Evolutionary conservation across 768 basidiomycete species (phyloP).

Genomic region (Pleurotus ostreatus): DNA sequence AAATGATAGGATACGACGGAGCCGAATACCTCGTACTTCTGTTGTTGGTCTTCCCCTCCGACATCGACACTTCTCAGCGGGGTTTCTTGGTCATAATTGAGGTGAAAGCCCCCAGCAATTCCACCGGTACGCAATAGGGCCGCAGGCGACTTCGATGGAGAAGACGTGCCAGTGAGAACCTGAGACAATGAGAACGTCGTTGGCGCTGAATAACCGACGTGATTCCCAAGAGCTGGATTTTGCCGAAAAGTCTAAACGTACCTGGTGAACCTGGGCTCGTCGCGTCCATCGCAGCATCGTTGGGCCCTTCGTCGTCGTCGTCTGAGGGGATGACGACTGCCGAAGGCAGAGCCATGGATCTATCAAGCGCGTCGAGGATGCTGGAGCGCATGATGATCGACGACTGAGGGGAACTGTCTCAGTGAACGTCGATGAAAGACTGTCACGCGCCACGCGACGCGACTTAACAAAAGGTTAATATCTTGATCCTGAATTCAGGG

Average conservation of each 20-base stretch:
- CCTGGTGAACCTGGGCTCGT: neutral
- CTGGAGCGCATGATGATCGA: neutral
- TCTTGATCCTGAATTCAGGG: too few species aligned
- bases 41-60: conserved; percentile 55
- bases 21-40: conserved; percentile 29
- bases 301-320: neutral
- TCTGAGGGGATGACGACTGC: neutral
- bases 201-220: conserved; percentile 1
- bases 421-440: neutral
- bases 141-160: neutral
- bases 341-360: neutral
- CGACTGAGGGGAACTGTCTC: too few species aligned
- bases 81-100: conserved; percentile 49
- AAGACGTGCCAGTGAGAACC: neutral
- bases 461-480: too few species aligned
- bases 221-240: neutral
- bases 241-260: neutral
- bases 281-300: neutral
- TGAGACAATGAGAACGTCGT: neutral
- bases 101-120: conserved; percentile 29
- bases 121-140: neutral
- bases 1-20: neutral
- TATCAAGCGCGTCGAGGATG: conserved; percentile 4
- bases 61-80: conserved; percentile 48
- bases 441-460: neutral